These are phyloP conservation scores for Annona squamosa DNA, from an alignment of 164 flowering plant species.

Conservation along the genomic window DNA sequence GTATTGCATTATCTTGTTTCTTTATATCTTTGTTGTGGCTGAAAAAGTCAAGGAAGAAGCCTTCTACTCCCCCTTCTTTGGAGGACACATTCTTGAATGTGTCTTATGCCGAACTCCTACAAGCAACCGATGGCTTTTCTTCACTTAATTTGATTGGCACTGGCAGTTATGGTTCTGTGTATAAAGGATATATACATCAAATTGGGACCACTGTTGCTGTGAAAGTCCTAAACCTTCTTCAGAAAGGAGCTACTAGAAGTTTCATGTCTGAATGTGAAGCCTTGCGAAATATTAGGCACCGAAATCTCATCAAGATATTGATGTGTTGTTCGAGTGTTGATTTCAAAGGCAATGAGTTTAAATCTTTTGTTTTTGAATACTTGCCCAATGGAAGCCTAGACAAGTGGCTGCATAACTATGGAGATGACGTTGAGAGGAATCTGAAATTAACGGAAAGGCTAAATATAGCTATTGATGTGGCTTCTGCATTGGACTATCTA, in stretches of 20 bases:
- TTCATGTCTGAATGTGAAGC: constrained; percentile 13
- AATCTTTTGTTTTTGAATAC: constrained; percentile 8
- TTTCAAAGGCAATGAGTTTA: constrained; percentile 2
- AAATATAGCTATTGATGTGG: constrained; percentile 3
- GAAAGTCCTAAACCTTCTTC: constrained; percentile 9
- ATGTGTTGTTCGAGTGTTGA: background rate
- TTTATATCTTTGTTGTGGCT: background rate
- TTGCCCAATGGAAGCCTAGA: constrained; percentile 11
- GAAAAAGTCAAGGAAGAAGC: background rate
- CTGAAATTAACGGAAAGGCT: constrained; percentile 1
- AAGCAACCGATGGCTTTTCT: constrained; percentile 1
- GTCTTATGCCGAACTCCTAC: constrained; percentile 3
- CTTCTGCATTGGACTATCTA: constrained; percentile 3
- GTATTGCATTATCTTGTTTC: background rate
- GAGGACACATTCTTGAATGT: background rate
- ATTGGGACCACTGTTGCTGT: constrained; percentile 1
- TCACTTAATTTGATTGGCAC: constrained; percentile 2
- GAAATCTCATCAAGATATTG: constrained; percentile 8
- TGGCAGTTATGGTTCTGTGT: constrained; percentile 4
- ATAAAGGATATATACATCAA: background rate
- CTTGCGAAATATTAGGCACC: constrained; percentile 2
- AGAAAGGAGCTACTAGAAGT: constrained; percentile 9
- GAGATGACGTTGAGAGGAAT: background rate
- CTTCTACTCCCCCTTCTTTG: background rate
- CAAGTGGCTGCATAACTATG: constrained; percentile 2